Percentiles rank a stretch among this genome's conserved stretches.
These are phyloP conservation scores for Rhamnella rubrinervis DNA, from an alignment of 331 rosid species.

Conservation along the genomic window DNA sequence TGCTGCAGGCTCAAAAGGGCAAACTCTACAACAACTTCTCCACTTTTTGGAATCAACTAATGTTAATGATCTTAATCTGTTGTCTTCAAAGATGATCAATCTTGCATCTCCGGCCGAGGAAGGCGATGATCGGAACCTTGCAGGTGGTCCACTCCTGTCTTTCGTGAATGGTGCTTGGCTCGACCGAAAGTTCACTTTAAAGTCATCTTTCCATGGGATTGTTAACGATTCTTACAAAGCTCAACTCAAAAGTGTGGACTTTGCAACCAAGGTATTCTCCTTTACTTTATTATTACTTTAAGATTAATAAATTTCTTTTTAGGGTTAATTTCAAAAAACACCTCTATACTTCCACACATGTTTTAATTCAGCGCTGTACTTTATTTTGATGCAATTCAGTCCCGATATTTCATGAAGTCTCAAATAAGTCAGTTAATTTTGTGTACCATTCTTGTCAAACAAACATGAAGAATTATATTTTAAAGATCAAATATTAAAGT, in stretches of 20 bases:
- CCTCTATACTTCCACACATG: too few species aligned
- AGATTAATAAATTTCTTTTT: not conserved
- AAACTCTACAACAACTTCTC: slow-evolving; percentile 4
- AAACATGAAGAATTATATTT: too few species aligned
- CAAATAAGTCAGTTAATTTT: too few species aligned
- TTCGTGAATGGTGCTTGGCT: slow-evolving; percentile 27
- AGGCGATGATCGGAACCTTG: not conserved
- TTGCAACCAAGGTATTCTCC: slow-evolving; percentile 6
- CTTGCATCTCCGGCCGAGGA: not conserved
- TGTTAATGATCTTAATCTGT: not conserved
- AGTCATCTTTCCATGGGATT: slow-evolving; percentile 22
- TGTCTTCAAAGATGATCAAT: slow-evolving; percentile 3
- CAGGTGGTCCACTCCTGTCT: not conserved
- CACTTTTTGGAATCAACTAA: not conserved
- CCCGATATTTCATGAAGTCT: too few species aligned
- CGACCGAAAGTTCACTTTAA: slow-evolving; percentile 12
- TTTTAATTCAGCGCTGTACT: too few species aligned
- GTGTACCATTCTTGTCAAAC: too few species aligned
- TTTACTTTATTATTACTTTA: not conserved
- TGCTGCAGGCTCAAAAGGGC: slow-evolving; percentile 7
- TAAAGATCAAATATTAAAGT: too few species aligned
- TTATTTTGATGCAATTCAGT: too few species aligned
- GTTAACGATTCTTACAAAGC: slow-evolving; percentile 9
- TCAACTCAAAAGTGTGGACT: slow-evolving; percentile 14
- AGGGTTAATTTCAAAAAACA: not conserved